Evolutionary conservation across 192 early-diverging fungal genomes (phyloP).

Genomic region (Diversispora epigaea): DNA sequence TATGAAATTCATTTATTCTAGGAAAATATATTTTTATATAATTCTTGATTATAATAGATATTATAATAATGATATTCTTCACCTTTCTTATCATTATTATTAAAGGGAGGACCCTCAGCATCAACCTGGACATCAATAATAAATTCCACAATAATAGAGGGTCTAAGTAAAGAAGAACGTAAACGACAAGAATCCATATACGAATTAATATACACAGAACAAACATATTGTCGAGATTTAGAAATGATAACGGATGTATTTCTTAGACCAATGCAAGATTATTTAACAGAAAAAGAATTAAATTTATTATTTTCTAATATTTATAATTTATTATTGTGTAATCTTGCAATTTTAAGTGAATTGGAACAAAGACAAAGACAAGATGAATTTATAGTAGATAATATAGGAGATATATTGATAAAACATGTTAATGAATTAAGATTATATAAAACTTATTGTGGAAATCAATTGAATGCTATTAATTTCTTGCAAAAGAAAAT

Average conservation of each 20-base stretch:
- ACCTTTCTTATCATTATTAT: neutral
- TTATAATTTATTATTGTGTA: slow-evolving; percentile 66
- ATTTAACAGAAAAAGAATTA: slow-evolving; percentile 59
- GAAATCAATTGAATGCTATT: slow-evolving; percentile 63
- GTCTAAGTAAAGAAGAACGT: slow-evolving; percentile 59
- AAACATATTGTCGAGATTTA: slow-evolving; percentile 70
- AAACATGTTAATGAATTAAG: slow-evolving; percentile 55
- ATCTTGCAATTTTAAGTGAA: slow-evolving; percentile 67
- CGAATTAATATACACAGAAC: slow-evolving; percentile 78
- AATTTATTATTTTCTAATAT: slow-evolving; percentile 82
- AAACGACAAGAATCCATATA: slow-evolving; percentile 81
- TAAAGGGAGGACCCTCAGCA: neutral
- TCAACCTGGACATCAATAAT: slow-evolving; percentile 21
- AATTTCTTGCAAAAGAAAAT: slow-evolving; percentile 58
- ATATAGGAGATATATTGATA: slow-evolving; percentile 68
- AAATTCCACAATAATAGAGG: slow-evolving; percentile 43
- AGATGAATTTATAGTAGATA: slow-evolving; percentile 52
- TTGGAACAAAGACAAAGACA: slow-evolving; percentile 59
- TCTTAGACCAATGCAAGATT: slow-evolving; percentile 55
- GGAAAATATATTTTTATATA: neutral
- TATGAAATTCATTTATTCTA: neutral
- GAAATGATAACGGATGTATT: slow-evolving; percentile 71
- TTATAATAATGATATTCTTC: neutral
- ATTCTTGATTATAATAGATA: neutral
- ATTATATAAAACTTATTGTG: slow-evolving; percentile 66